Evolutionary conservation across 2,329 filamentous ascomycete species (phyloP), one percentile per base, ranked within the genome.

Genomic region (Pyrenophora graminea): DNA sequence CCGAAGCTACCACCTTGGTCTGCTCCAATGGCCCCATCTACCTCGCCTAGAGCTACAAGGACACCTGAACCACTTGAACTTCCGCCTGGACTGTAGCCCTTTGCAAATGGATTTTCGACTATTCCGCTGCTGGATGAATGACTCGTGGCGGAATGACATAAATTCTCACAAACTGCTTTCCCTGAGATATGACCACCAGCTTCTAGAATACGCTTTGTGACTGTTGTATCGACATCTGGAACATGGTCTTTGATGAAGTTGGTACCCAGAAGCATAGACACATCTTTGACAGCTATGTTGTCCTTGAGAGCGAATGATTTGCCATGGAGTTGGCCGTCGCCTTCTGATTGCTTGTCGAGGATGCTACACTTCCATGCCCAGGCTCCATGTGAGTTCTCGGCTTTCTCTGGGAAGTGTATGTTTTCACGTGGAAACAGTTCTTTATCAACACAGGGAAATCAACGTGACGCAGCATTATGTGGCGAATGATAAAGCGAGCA

Each of bases 1-100:
- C 80, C 80, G 10, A 81, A 77, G 46, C 66, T 60, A 2, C 78
- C 78, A 13, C 76, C 77, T 49, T 79, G 78, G 36, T 81, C 79
- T n/a, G 76, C 76, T 0, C 80, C 77, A 21, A 80, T 73, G 0
- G 77, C 75, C 13, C 78, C 66, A 51, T 81, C 77, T 3, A 77
- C 73, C 3, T 73, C 61, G 0, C 76, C 75, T 4, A 74, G 67
- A 0, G 74, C 74, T 1, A 82, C 75, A 1, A 82, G 69, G 0
- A 77, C 77, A 0, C 73, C 78, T 10, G 75, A 75, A 1, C 80
- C 80, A 3, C 75, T 78, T 0, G 76, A 80, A 39, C 79, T 81
- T 1, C 80, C 80, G 2, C 80, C 79, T 7, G 76, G 70, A 1
- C 74, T 79, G 55, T 81, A 81, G 0, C 79, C 79, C 41, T 67